phyloP scores from a whole-genome alignment of 2,329 filamentous ascomycete species.

The Colletotrichum chlorophyti region DNA sequence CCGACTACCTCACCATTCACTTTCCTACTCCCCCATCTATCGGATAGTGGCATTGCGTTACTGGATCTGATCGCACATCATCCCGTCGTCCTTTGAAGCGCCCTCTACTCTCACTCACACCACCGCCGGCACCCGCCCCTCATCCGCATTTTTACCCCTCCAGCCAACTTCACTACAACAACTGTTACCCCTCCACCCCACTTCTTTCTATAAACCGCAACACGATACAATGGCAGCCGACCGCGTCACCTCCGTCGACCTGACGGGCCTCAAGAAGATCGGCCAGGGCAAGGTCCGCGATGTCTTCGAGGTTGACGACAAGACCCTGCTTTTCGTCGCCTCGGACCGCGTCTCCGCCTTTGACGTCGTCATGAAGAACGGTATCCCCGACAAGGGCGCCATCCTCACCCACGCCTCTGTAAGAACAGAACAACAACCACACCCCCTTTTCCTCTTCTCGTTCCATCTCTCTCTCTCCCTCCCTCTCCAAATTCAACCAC shows the following conservation, averaged over 20 bases:
- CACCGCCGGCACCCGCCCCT: neutral
- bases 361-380: constrained; percentile 87
- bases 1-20: neutral
- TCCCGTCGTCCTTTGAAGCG: too few relatives aligned
- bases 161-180: neutral
- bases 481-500: neutral
- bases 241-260: constrained; percentile 25
- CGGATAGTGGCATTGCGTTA: too few relatives aligned
- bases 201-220: neutral
- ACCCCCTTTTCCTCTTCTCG: neutral
- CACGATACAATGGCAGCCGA: constrained; percentile 13
- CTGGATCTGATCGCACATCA: too few relatives aligned
- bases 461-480: neutral
- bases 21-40: too few relatives aligned
- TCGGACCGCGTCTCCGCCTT: constrained; percentile 95
- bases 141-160: neutral
- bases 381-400: constrained; percentile 60
- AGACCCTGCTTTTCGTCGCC: constrained; percentile 80
- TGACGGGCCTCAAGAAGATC: constrained; percentile 31
- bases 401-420: constrained; percentile 52
- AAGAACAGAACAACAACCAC: neutral
- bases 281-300: constrained; percentile 76
- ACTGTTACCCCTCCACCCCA: constrained; percentile 22
- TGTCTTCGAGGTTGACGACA: constrained; percentile 74
- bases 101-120: neutral